These are phyloP conservation scores for Arctium minus DNA, from an alignment of 129 eudicot species.

Conservation along the genomic window DNA sequence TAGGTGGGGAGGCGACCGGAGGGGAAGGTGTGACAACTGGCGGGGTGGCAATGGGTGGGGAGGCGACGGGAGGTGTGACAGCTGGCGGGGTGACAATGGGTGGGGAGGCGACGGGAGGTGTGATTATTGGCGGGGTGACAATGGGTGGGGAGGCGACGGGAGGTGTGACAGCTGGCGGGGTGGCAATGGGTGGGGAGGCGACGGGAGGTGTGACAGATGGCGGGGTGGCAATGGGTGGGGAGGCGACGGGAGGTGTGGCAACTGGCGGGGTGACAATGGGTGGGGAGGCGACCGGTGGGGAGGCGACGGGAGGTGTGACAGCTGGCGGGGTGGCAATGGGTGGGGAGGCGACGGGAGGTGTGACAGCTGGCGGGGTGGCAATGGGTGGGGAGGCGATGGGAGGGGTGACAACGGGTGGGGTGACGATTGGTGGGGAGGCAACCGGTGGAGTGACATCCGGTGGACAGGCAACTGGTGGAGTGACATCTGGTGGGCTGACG, in stretches of 20 bases:
- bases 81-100: not conserved
- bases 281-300: too few relatives aligned
- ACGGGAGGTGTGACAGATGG: not conserved
- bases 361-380: not conserved
- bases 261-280: not conserved
- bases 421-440: not conserved
- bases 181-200: not conserved
- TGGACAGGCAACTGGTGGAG: slow-evolving; percentile 21
- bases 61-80: not conserved
- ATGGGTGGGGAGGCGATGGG: not conserved
- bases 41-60: not conserved
- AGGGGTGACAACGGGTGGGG: not conserved
- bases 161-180: slow-evolving; percentile 2
- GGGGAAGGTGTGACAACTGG: not conserved
- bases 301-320: not conserved
- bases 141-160: not conserved
- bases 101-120: not conserved
- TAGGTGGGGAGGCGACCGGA: not conserved
- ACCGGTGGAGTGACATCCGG: not conserved
- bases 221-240: not conserved
- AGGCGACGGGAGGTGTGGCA: not conserved
- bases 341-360: not conserved
- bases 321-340: not conserved
- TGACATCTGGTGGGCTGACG: slow-evolving; percentile 12
- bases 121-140: not conserved